Evolutionary conservation across 169 alveolate genomes (phyloP).

Genomic region (Cryptosporidium meleagridis): DNA sequence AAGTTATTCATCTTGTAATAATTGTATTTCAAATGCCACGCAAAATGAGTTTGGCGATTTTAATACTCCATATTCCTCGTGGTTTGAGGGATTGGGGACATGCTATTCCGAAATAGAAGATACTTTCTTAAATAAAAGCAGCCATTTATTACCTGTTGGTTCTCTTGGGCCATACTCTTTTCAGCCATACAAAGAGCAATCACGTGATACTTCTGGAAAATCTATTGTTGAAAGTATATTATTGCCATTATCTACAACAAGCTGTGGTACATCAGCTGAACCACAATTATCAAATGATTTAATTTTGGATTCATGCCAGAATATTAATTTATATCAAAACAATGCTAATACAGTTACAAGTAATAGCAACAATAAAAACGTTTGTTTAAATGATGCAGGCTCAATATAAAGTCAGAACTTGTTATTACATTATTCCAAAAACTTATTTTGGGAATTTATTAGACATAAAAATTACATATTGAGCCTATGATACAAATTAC

Average conservation of each 20-base stretch:
- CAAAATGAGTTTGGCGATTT: conserved; percentile 38
- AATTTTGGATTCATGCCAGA: conserved; percentile 44
- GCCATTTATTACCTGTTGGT: conserved; percentile 42
- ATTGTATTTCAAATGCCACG: neutral
- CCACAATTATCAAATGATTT: conserved; percentile 70
- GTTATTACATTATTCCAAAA: neutral
- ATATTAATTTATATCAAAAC: conserved; percentile 15
- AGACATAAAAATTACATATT: neutral
- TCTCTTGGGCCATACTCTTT: conserved; percentile 73
- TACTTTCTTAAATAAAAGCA: conserved; percentile 42
- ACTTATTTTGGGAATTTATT: neutral
- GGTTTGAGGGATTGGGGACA: conserved; percentile 66
- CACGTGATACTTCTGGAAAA: conserved; percentile 15
- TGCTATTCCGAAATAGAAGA: conserved; percentile 68
- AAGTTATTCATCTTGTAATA: conserved; percentile 47
- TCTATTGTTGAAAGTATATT: conserved; percentile 60
- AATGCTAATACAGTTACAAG: neutral
- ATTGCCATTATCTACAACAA: conserved; percentile 53
- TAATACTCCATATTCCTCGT: conserved; percentile 49
- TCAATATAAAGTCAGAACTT: too few species aligned
- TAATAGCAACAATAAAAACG: neutral
- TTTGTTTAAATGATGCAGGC: neutral
- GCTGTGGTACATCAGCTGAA: conserved; percentile 64
- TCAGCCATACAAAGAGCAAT: conserved; percentile 57
- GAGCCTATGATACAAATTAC: neutral